phyloP scores from a whole-genome alignment of 176 grass and related monocot species.

The Carex parvula region DNA sequence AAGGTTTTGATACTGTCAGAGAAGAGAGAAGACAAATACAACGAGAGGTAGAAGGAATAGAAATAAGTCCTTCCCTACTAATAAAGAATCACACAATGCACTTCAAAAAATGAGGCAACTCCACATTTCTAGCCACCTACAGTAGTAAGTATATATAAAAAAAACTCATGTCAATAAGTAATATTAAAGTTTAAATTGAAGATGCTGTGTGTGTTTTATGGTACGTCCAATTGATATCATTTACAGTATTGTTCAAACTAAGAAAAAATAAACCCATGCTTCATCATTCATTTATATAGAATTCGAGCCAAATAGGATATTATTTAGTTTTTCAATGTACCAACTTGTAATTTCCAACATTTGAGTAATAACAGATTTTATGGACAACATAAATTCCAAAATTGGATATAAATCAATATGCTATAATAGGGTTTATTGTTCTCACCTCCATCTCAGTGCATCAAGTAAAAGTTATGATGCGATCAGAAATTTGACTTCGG shows the following conservation, averaged over 20 bases:
- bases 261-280: neutral
- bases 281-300: neutral
- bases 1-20: neutral
- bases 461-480: slow-evolving; percentile 96
- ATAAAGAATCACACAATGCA: slow-evolving; percentile 38
- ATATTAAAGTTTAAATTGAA: neutral
- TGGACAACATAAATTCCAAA: neutral
- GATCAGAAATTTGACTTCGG: slow-evolving; percentile 73
- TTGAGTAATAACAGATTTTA: neutral
- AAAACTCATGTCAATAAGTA: neutral
- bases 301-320: neutral
- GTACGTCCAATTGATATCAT: neutral
- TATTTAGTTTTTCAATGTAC: neutral
- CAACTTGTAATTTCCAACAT: neutral
- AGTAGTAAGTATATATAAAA: slow-evolving; percentile 6
- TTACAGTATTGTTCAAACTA: neutral
- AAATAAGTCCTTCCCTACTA: slow-evolving; percentile 57
- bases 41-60: slow-evolving; percentile 60
- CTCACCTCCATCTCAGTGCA: slow-evolving; percentile 43
- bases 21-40: slow-evolving; percentile 37
- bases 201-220: no score
- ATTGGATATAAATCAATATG: no score
- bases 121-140: slow-evolving; percentile 44
- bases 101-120: slow-evolving; percentile 45
- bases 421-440: neutral